Evolutionary conservation across 2,329 filamentous ascomycete genomes (phyloP).

Genomic region (Dactylonectria estremocensis): DNA sequence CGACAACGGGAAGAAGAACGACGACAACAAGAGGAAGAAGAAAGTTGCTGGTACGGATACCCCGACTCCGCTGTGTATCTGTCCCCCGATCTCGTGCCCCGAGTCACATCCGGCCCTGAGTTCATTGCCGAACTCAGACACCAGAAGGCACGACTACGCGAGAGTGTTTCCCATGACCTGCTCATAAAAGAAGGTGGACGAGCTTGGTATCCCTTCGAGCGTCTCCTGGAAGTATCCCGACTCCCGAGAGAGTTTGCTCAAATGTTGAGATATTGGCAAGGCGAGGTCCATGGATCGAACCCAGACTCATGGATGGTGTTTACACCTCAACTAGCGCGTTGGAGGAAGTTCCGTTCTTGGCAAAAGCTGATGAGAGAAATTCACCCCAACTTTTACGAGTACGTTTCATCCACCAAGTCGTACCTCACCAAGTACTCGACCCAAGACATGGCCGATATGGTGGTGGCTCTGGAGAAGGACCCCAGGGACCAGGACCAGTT

Average conservation of each 20-base stretch:
- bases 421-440: not conserved
- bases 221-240: constrained; percentile 31
- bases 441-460: not conserved
- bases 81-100: not conserved
- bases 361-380: constrained; percentile 34
- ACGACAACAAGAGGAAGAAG: not conserved
- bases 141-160: not conserved
- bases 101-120: not conserved
- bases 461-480: not conserved
- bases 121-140: not conserved
- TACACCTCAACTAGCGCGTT: constrained; percentile 36
- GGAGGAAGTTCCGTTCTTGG: constrained; percentile 38
- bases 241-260: constrained; percentile 22
- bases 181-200: constrained; percentile 39
- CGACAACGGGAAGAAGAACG: not conserved
- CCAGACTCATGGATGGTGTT: constrained; percentile 37
- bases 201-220: constrained; percentile 38
- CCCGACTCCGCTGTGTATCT: not conserved
- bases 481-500: constrained; percentile 2
- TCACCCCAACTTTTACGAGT: constrained; percentile 37
- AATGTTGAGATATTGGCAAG: constrained; percentile 39
- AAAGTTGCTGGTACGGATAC: not conserved
- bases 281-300: constrained; percentile 13
- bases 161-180: constrained; percentile 28
- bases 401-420: not conserved